Conservation (phyloP, 352 stramenopile species). For the Phytophthora colocasiae region DNA sequence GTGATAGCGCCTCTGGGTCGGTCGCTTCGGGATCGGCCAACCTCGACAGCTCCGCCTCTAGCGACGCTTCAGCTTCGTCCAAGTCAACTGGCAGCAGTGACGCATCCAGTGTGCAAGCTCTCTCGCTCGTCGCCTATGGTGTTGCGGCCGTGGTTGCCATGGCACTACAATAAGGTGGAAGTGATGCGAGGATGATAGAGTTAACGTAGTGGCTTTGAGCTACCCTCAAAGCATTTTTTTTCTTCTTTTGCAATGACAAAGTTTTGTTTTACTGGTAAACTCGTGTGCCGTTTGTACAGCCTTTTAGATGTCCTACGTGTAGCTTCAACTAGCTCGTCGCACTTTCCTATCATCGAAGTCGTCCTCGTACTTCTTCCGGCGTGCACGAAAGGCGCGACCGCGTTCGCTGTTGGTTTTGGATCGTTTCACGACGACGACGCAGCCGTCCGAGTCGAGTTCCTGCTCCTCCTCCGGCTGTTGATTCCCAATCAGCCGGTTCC, state of each 20-base stretch:
- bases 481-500: not conserved
- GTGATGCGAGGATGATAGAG: slow-evolving; percentile 17
- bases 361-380: slow-evolving; percentile 56
- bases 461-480: slow-evolving; percentile 15
- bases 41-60: slow-evolving; percentile 22
- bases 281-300: too few relatives aligned
- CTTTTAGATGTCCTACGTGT: too few relatives aligned
- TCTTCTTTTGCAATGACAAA: slow-evolving; percentile 18
- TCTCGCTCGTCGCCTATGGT: slow-evolving; percentile 31
- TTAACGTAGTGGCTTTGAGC: slow-evolving; percentile 28
- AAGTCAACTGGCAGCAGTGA: slow-evolving; percentile 11
- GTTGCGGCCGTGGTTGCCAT: slow-evolving; percentile 23
- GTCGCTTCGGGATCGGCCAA: slow-evolving; percentile 10
- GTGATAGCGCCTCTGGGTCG: slow-evolving; percentile 31
- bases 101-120: not conserved
- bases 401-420: slow-evolving; percentile 78
- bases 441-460: not conserved
- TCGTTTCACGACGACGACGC: slow-evolving; percentile 15
- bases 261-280: slow-evolving; percentile 4
- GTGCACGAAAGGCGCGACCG: slow-evolving; percentile 63
- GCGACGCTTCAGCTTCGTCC: slow-evolving; percentile 20
- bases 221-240: slow-evolving; percentile 1
- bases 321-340: slow-evolving; percentile 22
- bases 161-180: slow-evolving; percentile 25
- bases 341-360: not conserved